A percentile compares a stretch with the other conserved stretches of the same genome.
Evolutionary conservation across 139 green algal genomes (phyloP).

Genomic region (Trebouxia sp.): DNA sequence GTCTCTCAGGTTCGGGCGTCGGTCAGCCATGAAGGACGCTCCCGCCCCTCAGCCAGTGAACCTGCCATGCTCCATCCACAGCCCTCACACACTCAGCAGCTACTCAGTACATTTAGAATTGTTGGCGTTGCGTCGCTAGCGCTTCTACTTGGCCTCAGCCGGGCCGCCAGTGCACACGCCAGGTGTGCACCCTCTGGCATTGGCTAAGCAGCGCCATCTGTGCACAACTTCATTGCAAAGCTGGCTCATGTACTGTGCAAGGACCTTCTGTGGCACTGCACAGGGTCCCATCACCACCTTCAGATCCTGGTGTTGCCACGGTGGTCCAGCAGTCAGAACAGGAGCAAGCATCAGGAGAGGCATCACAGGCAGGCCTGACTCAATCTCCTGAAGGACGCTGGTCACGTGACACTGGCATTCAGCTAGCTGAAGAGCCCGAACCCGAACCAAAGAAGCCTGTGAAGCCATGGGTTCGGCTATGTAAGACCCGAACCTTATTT

Average conservation of each 20-base stretch:
- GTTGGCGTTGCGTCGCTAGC: background rate
- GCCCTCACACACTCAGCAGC: background rate
- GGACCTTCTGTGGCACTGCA: no score
- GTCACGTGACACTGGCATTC: slow-evolving; percentile 32
- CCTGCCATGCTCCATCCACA: background rate
- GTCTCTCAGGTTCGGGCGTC: background rate
- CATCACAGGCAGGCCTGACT: background rate
- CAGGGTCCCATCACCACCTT: background rate
- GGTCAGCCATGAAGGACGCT: background rate
- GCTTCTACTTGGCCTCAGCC: background rate
- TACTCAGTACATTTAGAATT: background rate
- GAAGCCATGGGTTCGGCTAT: no score
- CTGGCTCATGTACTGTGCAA: no score
- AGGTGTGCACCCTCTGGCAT: no score
- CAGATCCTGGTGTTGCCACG: background rate
- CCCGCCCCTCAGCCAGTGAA: background rate
- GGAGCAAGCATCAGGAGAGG: no score
- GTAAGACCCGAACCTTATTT: no score
- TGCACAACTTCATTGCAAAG: no score
- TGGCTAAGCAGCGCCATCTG: no score
- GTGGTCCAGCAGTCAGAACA: background rate
- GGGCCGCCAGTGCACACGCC: background rate
- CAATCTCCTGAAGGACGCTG: background rate
- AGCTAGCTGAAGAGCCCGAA: slow-evolving; percentile 1
- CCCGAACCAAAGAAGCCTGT: background rate